Conservation (phyloP, 352 stramenopile species). For the Phytophthora uliginosa region DNA sequence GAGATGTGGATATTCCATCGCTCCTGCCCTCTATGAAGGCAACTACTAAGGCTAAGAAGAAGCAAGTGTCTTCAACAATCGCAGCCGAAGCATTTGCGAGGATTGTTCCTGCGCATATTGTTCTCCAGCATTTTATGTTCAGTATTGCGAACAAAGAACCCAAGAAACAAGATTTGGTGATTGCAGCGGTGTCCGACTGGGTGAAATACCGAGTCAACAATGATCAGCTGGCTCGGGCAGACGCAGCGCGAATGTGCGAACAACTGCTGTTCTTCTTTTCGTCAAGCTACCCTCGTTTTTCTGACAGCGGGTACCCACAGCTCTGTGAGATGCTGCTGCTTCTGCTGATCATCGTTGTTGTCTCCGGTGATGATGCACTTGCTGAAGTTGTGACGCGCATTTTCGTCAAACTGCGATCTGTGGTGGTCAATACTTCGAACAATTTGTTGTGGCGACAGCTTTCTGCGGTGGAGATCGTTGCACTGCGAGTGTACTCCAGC, state of each 20-base stretch:
- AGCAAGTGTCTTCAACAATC: background rate
- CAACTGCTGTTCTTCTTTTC: slow-evolving; percentile 61
- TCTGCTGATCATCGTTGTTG: slow-evolving; percentile 46
- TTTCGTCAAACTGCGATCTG: slow-evolving; percentile 47
- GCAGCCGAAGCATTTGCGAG: slow-evolving; percentile 20
- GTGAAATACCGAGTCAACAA: slow-evolving; percentile 21
- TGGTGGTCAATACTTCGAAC: slow-evolving; percentile 20
- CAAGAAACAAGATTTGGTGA: slow-evolving; percentile 32
- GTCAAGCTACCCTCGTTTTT: slow-evolving; percentile 1
- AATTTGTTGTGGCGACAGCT: slow-evolving; percentile 35
- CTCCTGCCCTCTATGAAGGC: slow-evolving; percentile 15
- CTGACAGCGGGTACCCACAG: slow-evolving; percentile 3
- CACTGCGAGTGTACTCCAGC: slow-evolving; percentile 32
- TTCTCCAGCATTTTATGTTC: slow-evolving; percentile 45
- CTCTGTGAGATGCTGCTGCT: slow-evolving; percentile 53
- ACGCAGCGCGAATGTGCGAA: slow-evolving; percentile 54
- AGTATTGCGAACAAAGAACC: slow-evolving; percentile 17
- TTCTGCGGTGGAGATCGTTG: slow-evolving; percentile 44
- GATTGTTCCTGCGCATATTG: slow-evolving; percentile 28
- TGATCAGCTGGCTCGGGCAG: slow-evolving; percentile 15
- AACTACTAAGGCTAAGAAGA: slow-evolving; percentile 30
- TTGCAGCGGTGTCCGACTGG: slow-evolving; percentile 20
- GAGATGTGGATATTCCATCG: slow-evolving; percentile 54
- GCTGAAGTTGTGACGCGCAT: slow-evolving; percentile 36
- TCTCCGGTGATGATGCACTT: slow-evolving; percentile 4